Evolutionary conservation across 352 stramenopile species (phyloP), one percentile per base, ranked within the genome.

Genomic region (Bremia lactucae): DNA sequence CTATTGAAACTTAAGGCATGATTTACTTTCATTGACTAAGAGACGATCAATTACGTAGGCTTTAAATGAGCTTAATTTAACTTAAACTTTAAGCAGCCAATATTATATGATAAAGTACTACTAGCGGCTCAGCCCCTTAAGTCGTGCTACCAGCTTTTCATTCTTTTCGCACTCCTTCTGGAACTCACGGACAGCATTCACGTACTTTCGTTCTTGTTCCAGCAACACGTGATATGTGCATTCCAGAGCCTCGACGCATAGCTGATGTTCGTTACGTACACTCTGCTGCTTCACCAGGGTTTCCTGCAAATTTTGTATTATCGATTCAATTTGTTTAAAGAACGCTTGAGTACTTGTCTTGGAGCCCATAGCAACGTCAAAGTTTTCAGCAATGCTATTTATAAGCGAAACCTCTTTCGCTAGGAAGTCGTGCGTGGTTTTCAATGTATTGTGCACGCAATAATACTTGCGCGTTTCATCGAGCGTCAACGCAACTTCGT

Each of bases 381-480:
- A 87, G 44, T 85, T 91, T 15, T 85, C 76, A 48, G 70, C 58
- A 36, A 95, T 91, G 37, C 73, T 92, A 28, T 90, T 68, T 29
- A 95, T 65, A 6, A 96, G 60, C 20, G 77, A 76, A n/a, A 87
- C 72, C 44, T 90, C 83, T 48, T 94, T 93, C 34, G 86, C 68
- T 15, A 95, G 52, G 35, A 88, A 89, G 39, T 87, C 66, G 4
- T 80, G 68, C 3, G 63, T 90, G 6, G 59, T 79, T 56, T 94
- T 81, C 4, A 92, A 54, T 11, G 76, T 87, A 49, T 96, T 95
- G 50, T 95, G 95, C 6, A 84, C 69, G 40, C 60, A 76, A 34
- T 83, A 94, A 47, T 95, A 93, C 52, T 91, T 91, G 11, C 82
- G 65, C 6, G 80, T 95, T 55, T 96, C 86, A 13, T 96, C 86